Conservation (phyloP, 441 rosid species). For the Cnidoscolus chayamansa region DNA sequence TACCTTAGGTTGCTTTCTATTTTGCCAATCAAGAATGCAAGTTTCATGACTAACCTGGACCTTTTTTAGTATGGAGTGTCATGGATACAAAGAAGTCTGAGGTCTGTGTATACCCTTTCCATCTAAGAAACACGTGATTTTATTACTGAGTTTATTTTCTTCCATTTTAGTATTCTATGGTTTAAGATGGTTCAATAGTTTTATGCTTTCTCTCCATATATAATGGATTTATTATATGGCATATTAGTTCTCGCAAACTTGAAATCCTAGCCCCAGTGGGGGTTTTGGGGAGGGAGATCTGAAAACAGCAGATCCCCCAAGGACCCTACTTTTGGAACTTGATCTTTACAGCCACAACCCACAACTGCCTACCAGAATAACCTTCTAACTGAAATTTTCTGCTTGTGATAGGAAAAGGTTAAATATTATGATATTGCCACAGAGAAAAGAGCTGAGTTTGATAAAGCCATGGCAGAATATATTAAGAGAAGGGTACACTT, state of each 20-base stretch:
- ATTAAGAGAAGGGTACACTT: slow-evolving; percentile 58
- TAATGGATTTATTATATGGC: not conserved
- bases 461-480: slow-evolving; percentile 62
- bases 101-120: not conserved
- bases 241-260: not conserved
- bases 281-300: not conserved
- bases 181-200: no score
- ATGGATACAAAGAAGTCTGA: not conserved
- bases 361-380: not conserved
- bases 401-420: slow-evolving; percentile 65
- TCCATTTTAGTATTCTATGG: no score
- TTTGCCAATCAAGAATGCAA: no score
- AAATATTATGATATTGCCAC: slow-evolving; percentile 84
- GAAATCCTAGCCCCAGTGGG: not conserved
- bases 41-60: not conserved
- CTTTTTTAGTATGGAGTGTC: not conserved
- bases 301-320: not conserved
- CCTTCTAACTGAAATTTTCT: slow-evolving; percentile 15
- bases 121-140: not conserved
- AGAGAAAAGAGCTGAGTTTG: slow-evolving; percentile 81
- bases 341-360: not conserved
- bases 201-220: no score
- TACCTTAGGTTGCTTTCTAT: no score
- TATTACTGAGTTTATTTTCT: no score
- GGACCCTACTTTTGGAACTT: not conserved